Base-by-base conservation (phyloP, 1,139 yeast species). In the Lodderomyces metapsilosis region DNA sequence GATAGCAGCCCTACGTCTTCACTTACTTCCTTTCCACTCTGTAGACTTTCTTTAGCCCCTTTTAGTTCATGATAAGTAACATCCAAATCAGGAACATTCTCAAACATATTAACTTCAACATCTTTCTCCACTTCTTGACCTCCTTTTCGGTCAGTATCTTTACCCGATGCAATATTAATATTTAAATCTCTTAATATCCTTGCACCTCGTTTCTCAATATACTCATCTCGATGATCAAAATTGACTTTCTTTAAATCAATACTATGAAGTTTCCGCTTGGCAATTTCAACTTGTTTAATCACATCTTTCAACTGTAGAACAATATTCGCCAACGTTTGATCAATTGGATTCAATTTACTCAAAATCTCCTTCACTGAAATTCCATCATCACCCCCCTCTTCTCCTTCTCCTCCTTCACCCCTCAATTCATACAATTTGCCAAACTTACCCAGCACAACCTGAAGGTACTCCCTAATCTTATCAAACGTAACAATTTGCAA, bases 401-500 rank as follows among this genome's bases (percentile, higher is more conserved):
- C 27, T 11, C 20, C 20, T 8, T 13, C 5, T 5, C 11, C 33
- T 8, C 33, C 12, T 6, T 25, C 15, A 25, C 11, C 27, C 27
- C 27, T 24, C 17, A 34, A 11, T 10, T 34, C 30, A 18, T 18
- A 32, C 4, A 32, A 20, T 21, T 32, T 18, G 4, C 16, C 23
- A 30, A 31, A 31, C 22, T 37, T 15, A 15, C 16, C 34, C 28
- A 11, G 16, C 22, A 30, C 15, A 7, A 21, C 4, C 12, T 46
- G 13, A 76, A 51, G 32, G n/a, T 64, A 57, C 22, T 52, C 53
- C 9, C 69, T 49, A 16, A 78, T 51, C 44, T 62, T 63, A 35
- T 54, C 53, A 13, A 74, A 74, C 46, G 68, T 71, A 32, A 54
- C 51, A 11, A 74, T 50, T 41, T 75, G 78, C 24, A 67, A 56